phyloP scores from a whole-genome alignment of 208 protist genomes.

The Tritrichomonas foetus region DNA sequence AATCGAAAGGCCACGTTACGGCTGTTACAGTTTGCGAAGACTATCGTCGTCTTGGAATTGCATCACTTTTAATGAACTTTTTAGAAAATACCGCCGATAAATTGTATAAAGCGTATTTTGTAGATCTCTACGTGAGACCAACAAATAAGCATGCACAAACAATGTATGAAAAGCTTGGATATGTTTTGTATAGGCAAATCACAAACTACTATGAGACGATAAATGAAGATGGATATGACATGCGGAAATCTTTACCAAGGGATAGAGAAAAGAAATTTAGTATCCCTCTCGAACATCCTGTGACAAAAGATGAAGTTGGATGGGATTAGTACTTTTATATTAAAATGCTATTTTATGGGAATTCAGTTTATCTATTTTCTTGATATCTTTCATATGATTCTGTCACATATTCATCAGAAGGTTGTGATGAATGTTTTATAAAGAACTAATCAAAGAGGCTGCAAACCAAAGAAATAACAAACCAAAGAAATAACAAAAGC shows the following conservation, averaged over 20 bases:
- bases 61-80: not conserved
- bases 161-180: slow-evolving; percentile 38
- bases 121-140: slow-evolving; percentile 18
- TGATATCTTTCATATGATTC: no score
- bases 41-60: slow-evolving; percentile 8
- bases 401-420: no score
- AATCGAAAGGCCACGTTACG: slow-evolving; percentile 6
- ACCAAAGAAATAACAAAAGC: no score
- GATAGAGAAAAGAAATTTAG: slow-evolving; percentile 30
- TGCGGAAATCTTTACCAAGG: not conserved
- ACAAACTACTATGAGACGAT: slow-evolving; percentile 21
- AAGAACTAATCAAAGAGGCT: no score
- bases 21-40: slow-evolving; percentile 35
- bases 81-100: slow-evolving; percentile 15
- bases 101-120: slow-evolving; percentile 25
- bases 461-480: no score
- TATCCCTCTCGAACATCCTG: not conserved
- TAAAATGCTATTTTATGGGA: no score
- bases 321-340: no score
- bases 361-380: no score
- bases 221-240: slow-evolving; percentile 40
- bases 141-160: not conserved
- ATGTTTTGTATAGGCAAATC: not conserved
- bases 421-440: no score
- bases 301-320: slow-evolving; percentile 13